Evolutionary conservation across 2,329 filamentous ascomycete species (phyloP), one percentile per base, ranked within the genome.

Genomic region (Blastomyces emzantsi): DNA sequence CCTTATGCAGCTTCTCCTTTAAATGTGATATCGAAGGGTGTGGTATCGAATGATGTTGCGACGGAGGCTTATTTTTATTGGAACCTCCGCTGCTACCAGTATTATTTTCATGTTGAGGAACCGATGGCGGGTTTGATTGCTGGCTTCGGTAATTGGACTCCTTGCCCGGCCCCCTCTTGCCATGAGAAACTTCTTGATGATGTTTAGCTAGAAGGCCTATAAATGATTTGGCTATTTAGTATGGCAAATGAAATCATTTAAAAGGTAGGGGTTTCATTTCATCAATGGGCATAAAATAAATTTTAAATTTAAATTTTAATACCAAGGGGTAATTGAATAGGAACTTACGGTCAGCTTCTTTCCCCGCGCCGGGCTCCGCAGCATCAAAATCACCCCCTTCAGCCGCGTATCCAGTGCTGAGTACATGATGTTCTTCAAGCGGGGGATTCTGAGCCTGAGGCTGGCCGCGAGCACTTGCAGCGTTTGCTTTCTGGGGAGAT

Each of bases 331-430:
- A n/a, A n/a, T 63, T 39, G 9, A 39, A 39, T 39, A 55, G 19
- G 58, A 17, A 73, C 76, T 70, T 74, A 87, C 87, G 82, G 67
- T 88, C 85, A 65, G 87, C 87, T 73, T 90, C 87, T 45, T 74
- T 77, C 2, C 85, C 86, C 13, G 87, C 87, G 13, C 87, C 87
- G 0, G 86, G 82, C 64, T 82, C 82, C 8, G 69, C 70, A 1
- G 74, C 75, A 62, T 69, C 68, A 51, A 69, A 69, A 60, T 69
- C 62, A 28, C 87, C 87, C 0, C 87, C 87, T 49, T 90, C 86
- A 19, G 85, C 84, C 43, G 78, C 75, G 36, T 88, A 72, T 0
- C 87, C 87, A 0, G 79, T 81, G 28, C 80, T 81, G 73, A 81
- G 83, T 66, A 87, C 79, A 64, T 82, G 83, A 69, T 85, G 82